Percentiles rank a stretch among this genome's conserved stretches.
Conservation (phyloP, 208 protist species). For the Angomonas deanei region DNA sequence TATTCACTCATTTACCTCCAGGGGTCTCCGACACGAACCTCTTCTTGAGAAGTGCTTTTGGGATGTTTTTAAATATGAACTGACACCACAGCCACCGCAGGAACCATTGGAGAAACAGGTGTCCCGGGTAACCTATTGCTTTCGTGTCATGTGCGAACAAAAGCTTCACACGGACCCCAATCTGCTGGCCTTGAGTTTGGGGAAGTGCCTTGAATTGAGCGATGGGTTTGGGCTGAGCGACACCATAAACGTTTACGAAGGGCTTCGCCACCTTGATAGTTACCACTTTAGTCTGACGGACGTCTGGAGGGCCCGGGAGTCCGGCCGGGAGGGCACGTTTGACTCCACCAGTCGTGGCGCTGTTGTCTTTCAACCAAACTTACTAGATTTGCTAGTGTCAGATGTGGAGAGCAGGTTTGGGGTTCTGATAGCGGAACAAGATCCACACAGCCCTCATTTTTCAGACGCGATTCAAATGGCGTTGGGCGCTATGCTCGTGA, state of each 20-base stretch:
- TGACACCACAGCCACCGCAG: neutral
- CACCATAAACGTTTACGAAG: slow-evolving; percentile 43
- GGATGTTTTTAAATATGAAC: slow-evolving; percentile 58
- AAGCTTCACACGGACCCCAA: slow-evolving; percentile 57
- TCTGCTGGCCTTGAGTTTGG: slow-evolving; percentile 58
- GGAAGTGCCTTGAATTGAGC: slow-evolving; percentile 60
- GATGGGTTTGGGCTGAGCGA: slow-evolving; percentile 30
- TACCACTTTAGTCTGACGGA: slow-evolving; percentile 69
- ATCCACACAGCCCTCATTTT: too few relatives aligned
- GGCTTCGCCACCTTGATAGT: slow-evolving; percentile 33
- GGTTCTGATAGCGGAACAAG: too few relatives aligned
- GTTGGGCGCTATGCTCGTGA: too few relatives aligned
- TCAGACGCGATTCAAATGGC: too few relatives aligned
- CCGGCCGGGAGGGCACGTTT: too few relatives aligned
- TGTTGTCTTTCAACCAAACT: too few relatives aligned
- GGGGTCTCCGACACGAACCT: slow-evolving; percentile 67
- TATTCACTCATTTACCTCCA: too few relatives aligned
- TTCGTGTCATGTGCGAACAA: slow-evolving; percentile 40
- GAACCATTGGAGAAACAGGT: neutral
- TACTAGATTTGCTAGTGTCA: too few relatives aligned
- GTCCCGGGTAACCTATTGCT: slow-evolving; percentile 16
- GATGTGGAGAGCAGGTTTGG: too few relatives aligned
- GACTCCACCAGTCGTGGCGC: too few relatives aligned
- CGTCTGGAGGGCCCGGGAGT: slow-evolving; percentile 17
- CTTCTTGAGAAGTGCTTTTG: slow-evolving; percentile 54